A percentile compares a stretch with the other conserved stretches of the same genome.
phyloP scores from a whole-genome alignment of 352 stramenopile species.

The Phytophthora pisi region DNA sequence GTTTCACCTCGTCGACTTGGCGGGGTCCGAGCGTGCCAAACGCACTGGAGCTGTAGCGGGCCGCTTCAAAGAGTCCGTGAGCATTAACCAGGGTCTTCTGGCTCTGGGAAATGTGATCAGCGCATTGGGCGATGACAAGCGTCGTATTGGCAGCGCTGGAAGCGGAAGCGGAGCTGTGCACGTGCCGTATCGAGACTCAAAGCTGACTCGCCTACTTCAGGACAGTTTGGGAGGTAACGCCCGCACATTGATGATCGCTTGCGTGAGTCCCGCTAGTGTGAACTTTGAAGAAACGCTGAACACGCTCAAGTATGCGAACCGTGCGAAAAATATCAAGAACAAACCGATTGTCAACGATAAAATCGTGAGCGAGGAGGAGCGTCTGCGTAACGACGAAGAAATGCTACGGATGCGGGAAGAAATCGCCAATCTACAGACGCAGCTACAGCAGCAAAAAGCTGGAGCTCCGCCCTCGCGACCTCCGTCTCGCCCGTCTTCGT shows the following conservation, averaged over 20 bases:
- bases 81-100: conserved; percentile 96
- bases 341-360: conserved; percentile 96
- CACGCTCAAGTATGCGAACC: conserved; percentile 98
- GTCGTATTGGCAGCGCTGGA: conserved; percentile 43
- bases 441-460: conserved; percentile 60
- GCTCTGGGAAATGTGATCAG: conserved; percentile 97
- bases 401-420: conserved; percentile 82
- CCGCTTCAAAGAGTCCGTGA: conserved; percentile 94
- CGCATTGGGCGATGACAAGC: conserved; percentile 91
- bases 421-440: conserved; percentile 72
- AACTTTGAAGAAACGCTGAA: conserved; percentile 97
- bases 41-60: conserved; percentile 89
- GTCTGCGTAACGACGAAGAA: conserved; percentile 57
- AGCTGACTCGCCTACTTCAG: conserved; percentile 89
- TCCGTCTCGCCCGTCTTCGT: conserved; percentile 18
- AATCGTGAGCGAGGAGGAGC: conserved; percentile 47
- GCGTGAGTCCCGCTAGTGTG: conserved; percentile 72
- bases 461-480: conserved; percentile 20
- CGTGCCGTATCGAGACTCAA: conserved; percentile 92
- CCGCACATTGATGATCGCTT: conserved; percentile 93
- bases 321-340: conserved; percentile 99
- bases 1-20: conserved; percentile 96
- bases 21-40: conserved; percentile 94
- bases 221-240: conserved; percentile 90
- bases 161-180: conserved; percentile 49